Conservation (phyloP, 73 alveolate species). For the Paramecium caudatum region DNA sequence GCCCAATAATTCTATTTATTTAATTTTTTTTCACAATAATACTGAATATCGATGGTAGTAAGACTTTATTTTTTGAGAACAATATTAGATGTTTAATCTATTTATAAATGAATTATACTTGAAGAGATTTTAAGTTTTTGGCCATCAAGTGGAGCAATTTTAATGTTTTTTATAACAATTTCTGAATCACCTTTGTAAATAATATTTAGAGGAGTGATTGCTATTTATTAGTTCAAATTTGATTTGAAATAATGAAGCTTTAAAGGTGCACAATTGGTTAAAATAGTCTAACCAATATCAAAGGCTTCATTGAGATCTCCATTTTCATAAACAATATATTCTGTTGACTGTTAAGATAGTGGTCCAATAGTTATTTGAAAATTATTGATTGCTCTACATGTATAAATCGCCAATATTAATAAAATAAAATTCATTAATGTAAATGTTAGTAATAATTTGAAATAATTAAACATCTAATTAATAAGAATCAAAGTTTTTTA, state of each 20-base stretch:
- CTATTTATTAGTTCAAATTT: background rate
- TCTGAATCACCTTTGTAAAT: background rate
- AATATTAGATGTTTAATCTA: conserved; percentile 13
- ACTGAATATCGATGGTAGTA: background rate
- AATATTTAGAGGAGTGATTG: background rate
- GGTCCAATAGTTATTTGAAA: background rate
- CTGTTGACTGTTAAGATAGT: background rate
- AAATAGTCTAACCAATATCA: background rate
- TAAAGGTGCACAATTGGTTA: conserved; percentile 19
- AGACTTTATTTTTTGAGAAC: background rate
- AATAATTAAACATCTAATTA: too few species aligned
- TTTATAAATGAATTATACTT: background rate
- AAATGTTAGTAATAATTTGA: too few species aligned
- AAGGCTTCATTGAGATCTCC: background rate
- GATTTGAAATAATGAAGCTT: background rate
- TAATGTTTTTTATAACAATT: background rate
- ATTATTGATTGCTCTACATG: background rate
- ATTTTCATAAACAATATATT: background rate
- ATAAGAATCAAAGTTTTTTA: conserved; percentile 60
- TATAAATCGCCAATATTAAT: background rate
- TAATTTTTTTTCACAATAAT: conserved; percentile 9
- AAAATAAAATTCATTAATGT: conserved; percentile 35
- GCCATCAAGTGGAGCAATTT: background rate
- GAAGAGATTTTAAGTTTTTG: background rate
- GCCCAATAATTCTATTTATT: conserved; percentile 42